Evolutionary conservation across 495 filamentous ascomycete genomes (phyloP), one percentile per base, ranked within the genome.

Genomic region (Xylaria acuta): DNA sequence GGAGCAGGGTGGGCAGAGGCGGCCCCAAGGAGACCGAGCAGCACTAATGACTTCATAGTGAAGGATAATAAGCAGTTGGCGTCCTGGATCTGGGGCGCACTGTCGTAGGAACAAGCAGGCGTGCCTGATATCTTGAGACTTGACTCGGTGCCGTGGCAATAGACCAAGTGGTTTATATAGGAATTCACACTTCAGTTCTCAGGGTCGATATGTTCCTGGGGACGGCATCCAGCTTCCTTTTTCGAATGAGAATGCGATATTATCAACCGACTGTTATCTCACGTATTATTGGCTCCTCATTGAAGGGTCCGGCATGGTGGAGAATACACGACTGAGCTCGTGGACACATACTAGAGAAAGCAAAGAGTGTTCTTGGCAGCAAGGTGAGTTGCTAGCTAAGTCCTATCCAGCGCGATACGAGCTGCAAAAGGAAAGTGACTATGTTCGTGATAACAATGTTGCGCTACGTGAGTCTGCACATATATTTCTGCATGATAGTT

Each of bases 1-100:
- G 70, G 65, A 38, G 77, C 64, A 60, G 78, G 78, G 64, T 76
- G 77, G 53, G 70, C 63, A 51, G 69, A 74, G 16, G 72, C 75
- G 40, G 76, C 74, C 54, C 80, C 80, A 54, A 80, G 76, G 70
- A 81, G 78, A 64, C 80, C 78, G 47, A 81, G 77, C 40, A 81
- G 62, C 30, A 81, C 49, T 43, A 79, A 60, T 32, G 78, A 81
- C 73, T 75, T 75, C 73, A 81, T 79, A 40, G 66, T 79, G 70
- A 45, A 62, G 70, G 71, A 60, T 54, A 60, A 32, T 54, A 72
- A 75, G 74, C 59, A 72, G 30, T 22, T 40, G 69, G 8, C 51
- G 62, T 67, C 47, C 51, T 27, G 41, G 18, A 43, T 27, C 32
- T 59, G 32, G 22, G 47, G 27, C 43, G 59, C 27, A 49, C 65